phyloP scores from a whole-genome alignment of 345 rosid species.

The Brassica carinata region DNA sequence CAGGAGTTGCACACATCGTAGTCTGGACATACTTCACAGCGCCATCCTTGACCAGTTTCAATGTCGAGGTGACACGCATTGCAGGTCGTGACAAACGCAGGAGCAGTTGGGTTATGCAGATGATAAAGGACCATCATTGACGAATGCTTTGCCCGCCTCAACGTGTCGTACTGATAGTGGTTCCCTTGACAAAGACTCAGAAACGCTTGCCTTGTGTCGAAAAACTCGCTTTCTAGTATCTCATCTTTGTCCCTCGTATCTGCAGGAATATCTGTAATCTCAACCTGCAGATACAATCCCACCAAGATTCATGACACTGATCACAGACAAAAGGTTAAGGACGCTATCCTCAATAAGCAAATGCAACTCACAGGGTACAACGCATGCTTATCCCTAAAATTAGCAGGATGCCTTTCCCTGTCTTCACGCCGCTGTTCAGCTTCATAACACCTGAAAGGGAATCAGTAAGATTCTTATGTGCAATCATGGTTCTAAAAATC shows the following conservation, averaged over 20 bases:
- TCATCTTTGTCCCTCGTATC: constrained; percentile 97
- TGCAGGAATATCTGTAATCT: constrained; percentile 66
- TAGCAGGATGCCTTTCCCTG: constrained; percentile 85
- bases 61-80: constrained; percentile 87
- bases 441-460: constrained; percentile 78
- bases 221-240: constrained; percentile 98
- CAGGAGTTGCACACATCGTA: constrained; percentile 92
- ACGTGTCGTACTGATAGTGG: constrained; percentile 97
- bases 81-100: constrained; percentile 96
- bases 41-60: constrained; percentile 99
- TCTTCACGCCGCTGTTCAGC: constrained; percentile 88
- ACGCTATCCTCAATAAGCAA: constrained; percentile 21
- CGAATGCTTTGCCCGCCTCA: constrained; percentile 98
- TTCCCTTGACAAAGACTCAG: constrained; percentile 99
- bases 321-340: constrained; percentile 14
- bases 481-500: background rate
- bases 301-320: constrained; percentile 9
- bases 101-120: constrained; percentile 99
- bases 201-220: constrained; percentile 98
- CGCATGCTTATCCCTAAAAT: constrained; percentile 78
- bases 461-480: background rate
- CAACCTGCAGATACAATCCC: constrained; percentile 55
- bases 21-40: constrained; percentile 97
- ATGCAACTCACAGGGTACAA: constrained; percentile 72
- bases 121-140: constrained; percentile 99